Base-by-base conservation (phyloP, 2,329 filamentous ascomycete genomes). In the Trichoderma aggressivum region DNA sequence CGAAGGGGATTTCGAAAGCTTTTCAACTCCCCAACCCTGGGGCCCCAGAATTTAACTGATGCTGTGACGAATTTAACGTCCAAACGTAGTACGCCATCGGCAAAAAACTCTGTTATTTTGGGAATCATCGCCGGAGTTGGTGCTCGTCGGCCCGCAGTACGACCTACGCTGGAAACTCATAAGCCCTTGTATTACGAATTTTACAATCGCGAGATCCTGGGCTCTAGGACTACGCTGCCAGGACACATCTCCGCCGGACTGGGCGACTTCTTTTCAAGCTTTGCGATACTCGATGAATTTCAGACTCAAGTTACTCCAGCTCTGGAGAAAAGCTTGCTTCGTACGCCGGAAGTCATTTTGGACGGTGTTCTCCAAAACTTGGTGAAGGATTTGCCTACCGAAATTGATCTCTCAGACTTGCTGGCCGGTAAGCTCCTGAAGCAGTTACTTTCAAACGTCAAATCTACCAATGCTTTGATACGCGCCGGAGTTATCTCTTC, bases 101-200 rank as follows among this genome's bases (percentile, higher is more conserved):
- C 91, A 68, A 92, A 87, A 76, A 91, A 97, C 83, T 89, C 93
- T 14, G 84, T 92, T 11, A 87, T 97, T 72, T 86, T 99, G 1
- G 96, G 96, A 21, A 89, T 97, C 63, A 88, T 99, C 74, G 93
- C 94, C 58, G 95, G 94, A 7, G 94, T 98, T 10, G 94, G 91
- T 78, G 89, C 91, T 53, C 91, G 94, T 68, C 87, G 94, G 68
- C 82, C 87, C 3, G 81, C 87, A 72, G 86, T 89, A 62, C 91
- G 89, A 76, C 81, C 87, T 6, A 80, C 89, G 34, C 79, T 98
- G 62, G 86, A 89, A 71, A 72, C 75, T 3, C 85, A 88, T 72
- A 97, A 94, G 82, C 83, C 88, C 56, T 86, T 91, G 64, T 93
- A 94, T 79, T 91, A 94, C 79, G 84, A 90, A 7, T 99, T 95